phyloP scores from a whole-genome alignment of 2,329 filamentous ascomycete species.

The Xylaria sp. region DNA sequence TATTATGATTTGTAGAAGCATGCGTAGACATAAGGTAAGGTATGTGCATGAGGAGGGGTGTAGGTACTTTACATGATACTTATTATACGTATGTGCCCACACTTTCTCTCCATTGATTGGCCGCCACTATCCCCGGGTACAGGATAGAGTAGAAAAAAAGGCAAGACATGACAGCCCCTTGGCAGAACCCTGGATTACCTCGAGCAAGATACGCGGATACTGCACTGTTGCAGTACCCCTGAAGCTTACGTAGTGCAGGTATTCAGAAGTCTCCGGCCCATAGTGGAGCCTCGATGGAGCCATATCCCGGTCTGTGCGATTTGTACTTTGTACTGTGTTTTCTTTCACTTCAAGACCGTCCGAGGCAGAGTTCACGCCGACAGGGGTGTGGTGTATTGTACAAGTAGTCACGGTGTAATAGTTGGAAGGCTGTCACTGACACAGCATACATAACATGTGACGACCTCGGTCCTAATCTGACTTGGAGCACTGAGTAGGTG shows the following conservation, averaged over 20 bases:
- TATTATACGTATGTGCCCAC: not conserved
- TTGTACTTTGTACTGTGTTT: no score
- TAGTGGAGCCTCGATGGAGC: not conserved
- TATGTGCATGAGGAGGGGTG: not conserved
- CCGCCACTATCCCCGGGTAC: not conserved
- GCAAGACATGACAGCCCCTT: conserved; percentile 6
- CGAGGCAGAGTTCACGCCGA: not conserved
- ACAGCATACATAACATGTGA: no score
- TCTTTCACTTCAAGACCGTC: not conserved
- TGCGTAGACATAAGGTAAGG: not conserved
- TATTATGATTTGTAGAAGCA: not conserved
- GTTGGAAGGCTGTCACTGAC: not conserved
- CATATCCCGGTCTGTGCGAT: not conserved
- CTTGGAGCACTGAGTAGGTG: no score
- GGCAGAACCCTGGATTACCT: conserved; percentile 9
- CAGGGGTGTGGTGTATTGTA: no score
- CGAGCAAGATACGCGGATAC: not conserved
- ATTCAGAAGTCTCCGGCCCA: not conserved
- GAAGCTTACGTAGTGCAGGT: not conserved
- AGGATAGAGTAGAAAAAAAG: not conserved
- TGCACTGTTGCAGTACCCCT: not conserved
- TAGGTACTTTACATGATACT: conserved; percentile 3
- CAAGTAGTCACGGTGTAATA: no score
- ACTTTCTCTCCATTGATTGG: conserved; percentile 18
- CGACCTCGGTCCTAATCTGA: not conserved